A percentile compares a stretch with the other conserved stretches of the same genome.
Evolutionary conservation across 1,139 yeast species (phyloP).

Genomic region (Blastobotrys capitulatus): DNA sequence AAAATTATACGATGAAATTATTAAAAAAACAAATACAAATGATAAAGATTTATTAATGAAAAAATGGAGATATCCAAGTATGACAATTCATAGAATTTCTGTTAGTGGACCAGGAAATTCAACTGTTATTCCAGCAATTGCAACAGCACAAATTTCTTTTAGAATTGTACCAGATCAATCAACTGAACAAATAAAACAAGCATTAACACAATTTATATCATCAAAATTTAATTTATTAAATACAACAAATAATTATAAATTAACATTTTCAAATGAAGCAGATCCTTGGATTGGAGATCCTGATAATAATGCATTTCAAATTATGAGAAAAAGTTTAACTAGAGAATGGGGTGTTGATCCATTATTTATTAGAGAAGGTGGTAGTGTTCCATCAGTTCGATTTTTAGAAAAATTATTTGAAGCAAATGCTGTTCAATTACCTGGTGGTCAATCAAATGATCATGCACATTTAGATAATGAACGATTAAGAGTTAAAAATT

Average conservation of each 20-base stretch:
- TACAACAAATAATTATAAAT: constrained; percentile 54
- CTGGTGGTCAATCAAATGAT: constrained; percentile 94
- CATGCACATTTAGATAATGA: constrained; percentile 92
- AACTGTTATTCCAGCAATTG: constrained; percentile 83
- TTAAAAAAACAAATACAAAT: constrained; percentile 40
- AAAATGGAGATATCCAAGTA: constrained; percentile 90
- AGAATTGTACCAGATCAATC: constrained; percentile 89
- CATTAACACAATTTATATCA: constrained; percentile 45
- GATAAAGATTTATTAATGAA: constrained; percentile 52
- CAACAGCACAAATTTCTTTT: constrained; percentile 70
- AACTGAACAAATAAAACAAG: constrained; percentile 48
- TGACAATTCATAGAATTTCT: constrained; percentile 79
- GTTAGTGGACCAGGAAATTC: constrained; percentile 89
- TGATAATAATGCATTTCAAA: constrained; percentile 60
- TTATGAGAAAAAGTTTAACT: constrained; percentile 53
- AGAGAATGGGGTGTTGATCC: constrained; percentile 69
- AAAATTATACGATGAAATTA: constrained; percentile 56
- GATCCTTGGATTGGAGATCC: constrained; percentile 97
- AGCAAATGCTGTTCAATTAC: constrained; percentile 93
- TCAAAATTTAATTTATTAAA: constrained; percentile 42
- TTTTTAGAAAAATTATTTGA: constrained; percentile 70
- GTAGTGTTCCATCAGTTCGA: constrained; percentile 87
- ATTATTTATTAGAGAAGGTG: constrained; percentile 88
- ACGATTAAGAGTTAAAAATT: constrained; percentile 69
- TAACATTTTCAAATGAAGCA: constrained; percentile 71